Conservation (phyloP, 2,329 filamentous ascomycete genomes). For the Colletotrichum abscissum region DNA sequence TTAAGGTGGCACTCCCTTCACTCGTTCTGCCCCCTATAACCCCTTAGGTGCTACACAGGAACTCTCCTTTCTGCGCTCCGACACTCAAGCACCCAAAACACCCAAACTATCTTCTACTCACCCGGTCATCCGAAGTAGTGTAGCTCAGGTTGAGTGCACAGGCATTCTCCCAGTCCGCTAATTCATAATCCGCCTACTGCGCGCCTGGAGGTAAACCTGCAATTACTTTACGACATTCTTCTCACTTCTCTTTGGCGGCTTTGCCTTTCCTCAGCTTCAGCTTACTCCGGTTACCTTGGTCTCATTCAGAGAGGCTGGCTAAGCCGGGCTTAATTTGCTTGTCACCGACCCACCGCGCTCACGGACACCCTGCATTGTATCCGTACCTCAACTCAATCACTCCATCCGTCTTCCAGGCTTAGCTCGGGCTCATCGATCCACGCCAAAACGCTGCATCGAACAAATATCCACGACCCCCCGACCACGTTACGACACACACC, state of each 20-base stretch:
- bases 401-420: not conserved
- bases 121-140: slow-evolving; percentile 26
- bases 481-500: slow-evolving; percentile 15
- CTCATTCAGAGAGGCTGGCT: not conserved
- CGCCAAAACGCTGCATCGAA: slow-evolving; percentile 3
- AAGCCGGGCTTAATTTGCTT: slow-evolving; percentile 15
- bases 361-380: slow-evolving; percentile 3
- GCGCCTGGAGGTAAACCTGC: slow-evolving; percentile 19
- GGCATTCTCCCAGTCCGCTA: slow-evolving; percentile 17
- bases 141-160: slow-evolving; percentile 26
- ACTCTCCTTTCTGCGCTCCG: slow-evolving; percentile 1
- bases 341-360: slow-evolving; percentile 13
- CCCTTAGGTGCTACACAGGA: not conserved
- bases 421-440: not conserved
- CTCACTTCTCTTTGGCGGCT: not conserved
- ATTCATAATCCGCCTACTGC: slow-evolving; percentile 17
- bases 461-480: slow-evolving; percentile 32
- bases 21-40: slow-evolving; percentile 21
- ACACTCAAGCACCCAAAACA: slow-evolving; percentile 4
- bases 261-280: not conserved
- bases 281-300: not conserved
- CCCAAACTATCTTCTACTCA: slow-evolving; percentile 4
- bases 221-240: slow-evolving; percentile 19
- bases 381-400: not conserved
- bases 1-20: slow-evolving; percentile 19